These are phyloP conservation scores for Termitomyces heimii DNA, from an alignment of 768 basidiomycete genomes.

Conservation along the genomic window DNA sequence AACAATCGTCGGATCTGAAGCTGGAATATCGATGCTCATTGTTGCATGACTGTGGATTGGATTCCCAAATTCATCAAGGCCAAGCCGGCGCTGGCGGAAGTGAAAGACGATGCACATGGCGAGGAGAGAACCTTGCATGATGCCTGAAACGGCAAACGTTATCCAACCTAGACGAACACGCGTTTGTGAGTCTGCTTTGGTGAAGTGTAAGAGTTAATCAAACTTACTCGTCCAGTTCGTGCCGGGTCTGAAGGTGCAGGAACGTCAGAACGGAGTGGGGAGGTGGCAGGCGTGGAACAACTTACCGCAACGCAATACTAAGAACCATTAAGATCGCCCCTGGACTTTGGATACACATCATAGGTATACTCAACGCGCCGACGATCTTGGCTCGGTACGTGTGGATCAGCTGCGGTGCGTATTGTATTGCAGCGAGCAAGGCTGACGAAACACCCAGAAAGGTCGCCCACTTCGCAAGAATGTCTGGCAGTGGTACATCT, in stretches of 20 bases:
- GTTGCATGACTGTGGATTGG: conserved; percentile 19
- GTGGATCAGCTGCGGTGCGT: conserved; percentile 78
- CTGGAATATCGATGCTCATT: neutral
- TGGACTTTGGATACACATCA: conserved; percentile 94
- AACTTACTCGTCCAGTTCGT: conserved; percentile 80
- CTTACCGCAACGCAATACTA: conserved; percentile 67
- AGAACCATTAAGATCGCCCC: conserved; percentile 85
- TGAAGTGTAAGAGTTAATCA: neutral
- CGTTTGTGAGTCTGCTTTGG: neutral
- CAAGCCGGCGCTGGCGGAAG: conserved; percentile 62
- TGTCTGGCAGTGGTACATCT: conserved; percentile 28
- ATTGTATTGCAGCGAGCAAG: conserved; percentile 76
- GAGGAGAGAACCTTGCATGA: conserved; percentile 80
- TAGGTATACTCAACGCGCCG: conserved; percentile 89
- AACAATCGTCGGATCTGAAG: neutral
- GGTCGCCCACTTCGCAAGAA: conserved; percentile 60
- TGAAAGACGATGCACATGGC: conserved; percentile 87
- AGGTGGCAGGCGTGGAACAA: neutral
- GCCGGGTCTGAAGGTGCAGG: conserved; percentile 45
- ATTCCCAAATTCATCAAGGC: conserved; percentile 87
- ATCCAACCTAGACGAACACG: conserved; percentile 54
- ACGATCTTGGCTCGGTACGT: conserved; percentile 80
- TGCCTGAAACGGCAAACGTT: conserved; percentile 73
- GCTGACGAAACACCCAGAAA: conserved; percentile 84
- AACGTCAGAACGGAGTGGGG: neutral